Base-by-base conservation (phyloP, 768 basidiomycete species). In the Suillus luteus region DNA sequence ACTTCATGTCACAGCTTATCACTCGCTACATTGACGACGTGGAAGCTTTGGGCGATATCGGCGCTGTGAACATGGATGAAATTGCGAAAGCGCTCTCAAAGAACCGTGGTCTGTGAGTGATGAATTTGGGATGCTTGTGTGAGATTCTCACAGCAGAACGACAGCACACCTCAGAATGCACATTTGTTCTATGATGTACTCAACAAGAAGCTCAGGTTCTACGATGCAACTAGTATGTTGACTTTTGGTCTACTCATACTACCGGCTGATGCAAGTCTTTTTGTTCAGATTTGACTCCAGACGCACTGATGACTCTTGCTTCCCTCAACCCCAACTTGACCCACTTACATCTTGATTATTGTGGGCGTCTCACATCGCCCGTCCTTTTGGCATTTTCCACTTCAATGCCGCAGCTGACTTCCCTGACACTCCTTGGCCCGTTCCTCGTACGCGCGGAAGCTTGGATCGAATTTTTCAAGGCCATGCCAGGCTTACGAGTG, bases 21-120 rank as follows among this genome's bases (percentile, higher is more conserved):
- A 89, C 91, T 19, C 85, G 86, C 63, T 86, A 93, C 72, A 96
- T 98, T 62, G 85, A 95, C 62, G 92, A 96, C 68, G 89, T 99
- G 7, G 93, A 94, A 66, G 88, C 90, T 0, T 77, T 96, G 17
- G 96, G 96, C 0, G 90, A 96, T 70, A 91, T 98, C 59, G 95
- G 95, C 0, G 69, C 85, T 1, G 74, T 93, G 75, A 98, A 96
- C 71, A 81, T 94, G 80, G 88, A 95, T 64, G 86, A 88, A 48
- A 91, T 98, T 55, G 84, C 91, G 15, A 92, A 89, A 73, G 88
- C 92, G 4, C 79, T 97, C 24, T 88, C 91, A 10, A 91, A 90
- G 70, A 92, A 89, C 70, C 80, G 95, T 44, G 83, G 87, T 64
- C 78, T 96, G 95, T 95, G 72, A 71, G 92, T 85, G 5, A 52